These are phyloP conservation scores for Phoenix dactylifera DNA, from an alignment of 176 grass and related monocot genomes.

Conservation along the genomic window DNA sequence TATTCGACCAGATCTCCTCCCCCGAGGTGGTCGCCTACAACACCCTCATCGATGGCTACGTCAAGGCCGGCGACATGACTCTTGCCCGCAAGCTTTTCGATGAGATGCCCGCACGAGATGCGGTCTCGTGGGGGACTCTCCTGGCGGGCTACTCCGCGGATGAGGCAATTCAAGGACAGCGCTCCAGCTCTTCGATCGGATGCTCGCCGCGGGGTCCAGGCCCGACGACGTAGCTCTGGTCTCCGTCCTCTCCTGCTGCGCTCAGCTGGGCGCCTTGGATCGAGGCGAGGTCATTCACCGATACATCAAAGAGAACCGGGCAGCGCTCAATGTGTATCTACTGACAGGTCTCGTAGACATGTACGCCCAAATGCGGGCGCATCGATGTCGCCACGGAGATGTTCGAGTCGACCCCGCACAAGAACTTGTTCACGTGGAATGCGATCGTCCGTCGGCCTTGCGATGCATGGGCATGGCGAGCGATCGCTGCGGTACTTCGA, in stretches of 20 bases:
- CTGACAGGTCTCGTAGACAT: slow-evolving; percentile 43
- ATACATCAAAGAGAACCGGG: slow-evolving; percentile 30
- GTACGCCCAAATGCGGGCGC: slow-evolving; percentile 52
- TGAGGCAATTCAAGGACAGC: slow-evolving; percentile 16
- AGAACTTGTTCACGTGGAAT: slow-evolving; percentile 55
- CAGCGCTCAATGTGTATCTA: slow-evolving; percentile 29
- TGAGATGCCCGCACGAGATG: slow-evolving; percentile 37
- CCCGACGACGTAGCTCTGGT: slow-evolving; percentile 44
- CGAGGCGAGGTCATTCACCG: slow-evolving; percentile 37
- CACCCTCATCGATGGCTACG: slow-evolving; percentile 32
- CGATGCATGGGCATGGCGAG: slow-evolving; percentile 44
- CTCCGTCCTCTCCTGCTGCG: slow-evolving; percentile 46
- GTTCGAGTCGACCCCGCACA: slow-evolving; percentile 21
- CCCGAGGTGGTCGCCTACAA: slow-evolving; percentile 41
- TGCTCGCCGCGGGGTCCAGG: slow-evolving; percentile 13
- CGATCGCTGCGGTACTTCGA: slow-evolving; percentile 37
- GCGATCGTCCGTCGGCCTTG: slow-evolving; percentile 42
- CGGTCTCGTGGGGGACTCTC: slow-evolving; percentile 45
- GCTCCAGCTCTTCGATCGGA: slow-evolving; percentile 35
- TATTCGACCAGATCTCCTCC: slow-evolving; percentile 28
- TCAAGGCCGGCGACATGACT: slow-evolving; percentile 5
- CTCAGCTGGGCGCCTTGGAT: slow-evolving; percentile 39
- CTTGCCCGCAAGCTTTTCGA: slow-evolving; percentile 28
- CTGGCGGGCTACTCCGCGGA: slow-evolving; percentile 21
- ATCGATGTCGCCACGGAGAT: slow-evolving; percentile 22